A percentile compares a stretch with the other conserved stretches of the same genome.
Conservation (phyloP, 352 stramenopile species). For the Thalassiosira delicatula region DNA sequence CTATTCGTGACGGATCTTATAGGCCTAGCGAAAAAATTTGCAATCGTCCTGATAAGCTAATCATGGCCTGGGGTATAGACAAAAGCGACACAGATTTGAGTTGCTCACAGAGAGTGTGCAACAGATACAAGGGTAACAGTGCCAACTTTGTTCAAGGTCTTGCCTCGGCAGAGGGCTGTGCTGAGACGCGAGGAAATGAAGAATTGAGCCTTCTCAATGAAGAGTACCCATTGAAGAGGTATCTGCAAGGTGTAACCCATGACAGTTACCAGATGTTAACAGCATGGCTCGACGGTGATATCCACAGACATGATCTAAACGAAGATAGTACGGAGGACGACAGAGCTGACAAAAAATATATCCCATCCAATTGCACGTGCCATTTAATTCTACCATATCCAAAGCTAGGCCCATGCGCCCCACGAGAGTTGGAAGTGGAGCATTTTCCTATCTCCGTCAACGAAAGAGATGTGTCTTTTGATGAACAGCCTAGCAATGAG, state of each 20-base stretch:
- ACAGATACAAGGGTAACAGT: neutral
- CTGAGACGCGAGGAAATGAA: conserved; percentile 1
- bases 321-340: too few relatives aligned
- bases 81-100: conserved; percentile 10
- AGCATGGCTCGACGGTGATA: too few relatives aligned
- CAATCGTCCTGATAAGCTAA: neutral
- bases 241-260: neutral
- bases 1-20: neutral
- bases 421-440: neutral
- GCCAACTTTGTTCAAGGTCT: neutral
- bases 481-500: neutral
- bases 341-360: neutral
- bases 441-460: neutral
- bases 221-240: neutral
- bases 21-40: neutral
- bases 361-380: neutral
- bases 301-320: too few relatives aligned
- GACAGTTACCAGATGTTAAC: neutral
- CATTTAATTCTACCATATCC: neutral
- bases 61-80: neutral
- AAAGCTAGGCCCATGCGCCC: neutral
- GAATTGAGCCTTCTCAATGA: neutral
- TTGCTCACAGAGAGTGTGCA: neutral
- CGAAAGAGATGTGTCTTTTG: neutral
- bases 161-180: neutral